These are phyloP conservation scores for Phytophthora pinifolia DNA, from an alignment of 352 stramenopile species.

Conservation along the genomic window DNA sequence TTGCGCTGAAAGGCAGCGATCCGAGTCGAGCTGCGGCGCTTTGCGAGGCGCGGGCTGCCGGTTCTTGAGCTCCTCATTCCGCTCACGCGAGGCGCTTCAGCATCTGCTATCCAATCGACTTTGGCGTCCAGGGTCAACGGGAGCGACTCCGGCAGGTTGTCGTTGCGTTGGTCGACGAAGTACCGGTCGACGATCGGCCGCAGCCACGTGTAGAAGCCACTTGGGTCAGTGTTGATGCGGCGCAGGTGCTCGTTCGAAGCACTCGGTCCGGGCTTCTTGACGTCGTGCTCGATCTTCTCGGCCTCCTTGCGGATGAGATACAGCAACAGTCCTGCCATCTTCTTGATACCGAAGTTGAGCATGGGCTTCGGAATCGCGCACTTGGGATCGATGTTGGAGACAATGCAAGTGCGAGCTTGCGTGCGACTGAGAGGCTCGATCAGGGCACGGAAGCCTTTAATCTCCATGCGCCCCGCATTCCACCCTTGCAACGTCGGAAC, in stretches of 20 bases:
- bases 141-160: slow-evolving; percentile 37
- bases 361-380: slow-evolving; percentile 67
- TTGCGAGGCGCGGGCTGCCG: slow-evolving; percentile 22
- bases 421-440: slow-evolving; percentile 76
- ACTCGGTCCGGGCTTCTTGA: slow-evolving; percentile 30
- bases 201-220: slow-evolving; percentile 78
- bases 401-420: slow-evolving; percentile 69
- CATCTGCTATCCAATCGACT: slow-evolving; percentile 12
- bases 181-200: slow-evolving; percentile 64
- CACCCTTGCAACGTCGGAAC: slow-evolving; percentile 65
- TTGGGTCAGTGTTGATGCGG: slow-evolving; percentile 67
- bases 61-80: slow-evolving; percentile 18
- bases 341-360: slow-evolving; percentile 86
- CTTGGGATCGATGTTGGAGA: slow-evolving; percentile 80
- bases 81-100: slow-evolving; percentile 4
- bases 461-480: slow-evolving; percentile 72
- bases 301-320: slow-evolving; percentile 78
- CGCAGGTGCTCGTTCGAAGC: slow-evolving; percentile 53
- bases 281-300: slow-evolving; percentile 72
- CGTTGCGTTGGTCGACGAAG: slow-evolving; percentile 50
- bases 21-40: slow-evolving; percentile 26
- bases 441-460: slow-evolving; percentile 70
- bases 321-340: slow-evolving; percentile 73
- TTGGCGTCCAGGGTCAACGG: slow-evolving; percentile 11
- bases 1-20: slow-evolving; percentile 41